These are phyloP conservation scores for Aspergillus sp. DNA, from an alignment of 2,329 filamentous ascomycete genomes.

Conservation along the genomic window DNA sequence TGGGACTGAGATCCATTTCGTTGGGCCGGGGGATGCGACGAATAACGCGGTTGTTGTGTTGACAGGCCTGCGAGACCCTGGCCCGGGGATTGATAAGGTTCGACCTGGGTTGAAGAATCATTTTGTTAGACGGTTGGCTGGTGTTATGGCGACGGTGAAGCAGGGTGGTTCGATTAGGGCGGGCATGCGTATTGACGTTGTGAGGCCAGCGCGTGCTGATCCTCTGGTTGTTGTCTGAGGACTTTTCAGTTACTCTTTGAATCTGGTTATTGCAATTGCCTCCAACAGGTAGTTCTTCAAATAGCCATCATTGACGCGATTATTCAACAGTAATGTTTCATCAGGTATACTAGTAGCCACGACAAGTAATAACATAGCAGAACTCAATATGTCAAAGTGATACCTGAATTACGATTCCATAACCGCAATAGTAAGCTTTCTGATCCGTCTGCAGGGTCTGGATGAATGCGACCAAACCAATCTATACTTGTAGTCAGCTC, in stretches of 20 bases:
- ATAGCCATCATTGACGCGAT: too few species aligned
- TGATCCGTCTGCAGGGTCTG: too few species aligned
- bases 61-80: background rate
- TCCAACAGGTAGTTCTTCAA: accelerated
- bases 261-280: too few species aligned
- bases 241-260: background rate
- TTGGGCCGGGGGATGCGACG: background rate
- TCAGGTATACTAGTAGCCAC: too few species aligned
- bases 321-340: too few species aligned
- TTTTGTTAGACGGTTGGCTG: background rate
- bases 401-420: too few species aligned
- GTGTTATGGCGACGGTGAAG: background rate
- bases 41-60: background rate
- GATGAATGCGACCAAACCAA: too few species aligned
- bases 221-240: background rate
- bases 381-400: background rate
- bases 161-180: background rate
- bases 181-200: background rate
- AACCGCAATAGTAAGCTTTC: too few species aligned
- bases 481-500: too few species aligned
- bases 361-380: too few species aligned
- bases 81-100: background rate
- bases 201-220: background rate
- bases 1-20: background rate
- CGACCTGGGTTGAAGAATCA: background rate